Evolutionary conservation across 176 grass and related monocot species (phyloP).

Genomic region (Ensete glaucum): DNA sequence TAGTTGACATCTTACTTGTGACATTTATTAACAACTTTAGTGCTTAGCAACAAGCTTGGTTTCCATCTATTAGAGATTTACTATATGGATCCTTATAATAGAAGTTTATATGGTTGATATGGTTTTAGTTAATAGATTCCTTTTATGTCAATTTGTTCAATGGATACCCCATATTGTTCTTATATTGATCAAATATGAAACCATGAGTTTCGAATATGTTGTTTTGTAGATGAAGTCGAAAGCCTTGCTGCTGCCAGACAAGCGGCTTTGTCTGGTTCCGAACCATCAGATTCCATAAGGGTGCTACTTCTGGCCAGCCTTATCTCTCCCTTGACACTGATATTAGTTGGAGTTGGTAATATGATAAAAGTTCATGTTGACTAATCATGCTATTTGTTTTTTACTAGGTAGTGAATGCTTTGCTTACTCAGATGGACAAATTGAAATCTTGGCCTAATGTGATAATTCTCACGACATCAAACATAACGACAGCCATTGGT

Average conservation of each 20-base stretch:
- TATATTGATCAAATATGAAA: background rate
- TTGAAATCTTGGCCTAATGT: slow-evolving; percentile 98
- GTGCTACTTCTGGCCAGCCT: slow-evolving; percentile 33
- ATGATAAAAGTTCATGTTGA: slow-evolving; percentile 10
- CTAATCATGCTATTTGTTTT: slow-evolving; percentile 13
- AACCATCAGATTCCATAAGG: slow-evolving; percentile 99
- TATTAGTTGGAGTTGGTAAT: background rate
- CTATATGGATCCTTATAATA: background rate
- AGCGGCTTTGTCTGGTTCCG: slow-evolving; percentile 95
- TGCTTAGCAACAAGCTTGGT: background rate
- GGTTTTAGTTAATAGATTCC: background rate
- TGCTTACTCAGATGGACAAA: slow-evolving; percentile 98
- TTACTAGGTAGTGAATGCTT: slow-evolving; percentile 88
- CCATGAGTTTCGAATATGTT: too few relatives aligned
- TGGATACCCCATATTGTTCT: slow-evolving; percentile 5
- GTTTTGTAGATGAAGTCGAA: slow-evolving; percentile 93
- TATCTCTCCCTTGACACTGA: background rate
- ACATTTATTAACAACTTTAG: too few relatives aligned
- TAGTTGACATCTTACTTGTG: too few relatives aligned
- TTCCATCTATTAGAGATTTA: background rate
- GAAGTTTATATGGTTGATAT: background rate
- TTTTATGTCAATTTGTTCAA: background rate
- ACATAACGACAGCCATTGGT: slow-evolving; percentile 98
- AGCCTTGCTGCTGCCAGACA: slow-evolving; percentile 98
- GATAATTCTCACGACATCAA: slow-evolving; percentile 98